These are phyloP conservation scores for Orbilia brochopaga DNA, from an alignment of 2,329 filamentous ascomycete genomes.

Conservation along the genomic window DNA sequence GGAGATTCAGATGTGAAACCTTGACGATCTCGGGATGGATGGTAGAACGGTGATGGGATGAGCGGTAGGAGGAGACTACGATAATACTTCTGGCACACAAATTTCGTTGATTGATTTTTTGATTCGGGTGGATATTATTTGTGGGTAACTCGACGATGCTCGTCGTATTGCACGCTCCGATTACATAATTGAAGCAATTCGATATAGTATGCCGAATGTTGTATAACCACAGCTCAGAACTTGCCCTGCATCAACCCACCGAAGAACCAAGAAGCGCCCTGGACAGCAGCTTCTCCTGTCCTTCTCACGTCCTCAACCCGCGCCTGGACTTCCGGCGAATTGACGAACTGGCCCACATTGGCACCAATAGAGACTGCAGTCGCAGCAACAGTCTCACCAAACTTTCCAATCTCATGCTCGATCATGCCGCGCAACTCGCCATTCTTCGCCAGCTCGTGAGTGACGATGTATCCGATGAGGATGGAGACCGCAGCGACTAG, in stretches of 20 bases:
- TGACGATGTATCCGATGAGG: neutral
- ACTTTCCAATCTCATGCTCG: neutral
- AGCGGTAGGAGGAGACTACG: no score
- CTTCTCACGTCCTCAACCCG: neutral
- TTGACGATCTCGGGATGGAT: no score
- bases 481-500: slow-evolving; percentile 7
- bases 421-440: neutral
- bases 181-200: no score
- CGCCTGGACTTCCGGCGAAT: slow-evolving; percentile 1
- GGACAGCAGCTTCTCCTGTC: neutral
- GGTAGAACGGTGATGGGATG: no score
- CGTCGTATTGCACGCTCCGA: no score
- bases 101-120: no score
- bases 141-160: no score
- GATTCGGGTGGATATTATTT: no score
- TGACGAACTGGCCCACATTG: neutral
- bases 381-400: neutral
- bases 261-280: neutral
- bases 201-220: no score
- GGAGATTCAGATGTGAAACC: no score
- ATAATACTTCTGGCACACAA: no score
- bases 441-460: slow-evolving; percentile 1
- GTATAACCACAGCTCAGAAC: no score
- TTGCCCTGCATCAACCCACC: neutral
- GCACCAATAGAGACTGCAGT: neutral